phyloP scores from a whole-genome alignment of 306 rosid genomes.

The Cucurbita pepo region DNA sequence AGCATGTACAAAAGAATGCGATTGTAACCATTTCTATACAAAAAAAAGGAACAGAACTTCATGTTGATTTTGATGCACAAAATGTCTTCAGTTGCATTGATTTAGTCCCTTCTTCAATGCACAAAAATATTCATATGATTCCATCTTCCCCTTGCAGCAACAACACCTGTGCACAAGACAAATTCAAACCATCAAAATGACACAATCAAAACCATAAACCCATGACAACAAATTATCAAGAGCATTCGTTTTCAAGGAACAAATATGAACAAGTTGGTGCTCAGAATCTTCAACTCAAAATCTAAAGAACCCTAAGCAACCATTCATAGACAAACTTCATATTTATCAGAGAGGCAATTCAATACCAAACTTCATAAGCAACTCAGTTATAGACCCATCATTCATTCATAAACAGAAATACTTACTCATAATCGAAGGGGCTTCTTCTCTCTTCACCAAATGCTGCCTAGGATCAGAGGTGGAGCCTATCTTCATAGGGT shows the following conservation, averaged over 20 bases:
- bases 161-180: constrained; percentile 61
- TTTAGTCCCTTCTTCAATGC: constrained; percentile 53
- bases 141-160: constrained; percentile 64
- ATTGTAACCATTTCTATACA: background rate
- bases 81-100: constrained; percentile 31
- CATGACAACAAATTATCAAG: too few species aligned
- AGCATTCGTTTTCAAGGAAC: background rate
- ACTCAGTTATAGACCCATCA: background rate
- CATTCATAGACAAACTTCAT: background rate
- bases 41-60: constrained; percentile 15
- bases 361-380: background rate
- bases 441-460: constrained; percentile 19
- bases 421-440: constrained; percentile 29
- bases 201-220: background rate
- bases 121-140: constrained; percentile 67
- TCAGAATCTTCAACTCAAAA: background rate
- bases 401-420: background rate
- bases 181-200: constrained; percentile 68
- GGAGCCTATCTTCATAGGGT: constrained; percentile 5
- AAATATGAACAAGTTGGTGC: background rate
- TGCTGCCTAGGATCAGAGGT: constrained; percentile 15
- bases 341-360: background rate
- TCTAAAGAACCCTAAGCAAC: background rate
- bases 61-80: constrained; percentile 23
- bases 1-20: constrained; percentile 11